Conservation (phyloP, 441 rosid species). For the Adansonia gregorii region DNA sequence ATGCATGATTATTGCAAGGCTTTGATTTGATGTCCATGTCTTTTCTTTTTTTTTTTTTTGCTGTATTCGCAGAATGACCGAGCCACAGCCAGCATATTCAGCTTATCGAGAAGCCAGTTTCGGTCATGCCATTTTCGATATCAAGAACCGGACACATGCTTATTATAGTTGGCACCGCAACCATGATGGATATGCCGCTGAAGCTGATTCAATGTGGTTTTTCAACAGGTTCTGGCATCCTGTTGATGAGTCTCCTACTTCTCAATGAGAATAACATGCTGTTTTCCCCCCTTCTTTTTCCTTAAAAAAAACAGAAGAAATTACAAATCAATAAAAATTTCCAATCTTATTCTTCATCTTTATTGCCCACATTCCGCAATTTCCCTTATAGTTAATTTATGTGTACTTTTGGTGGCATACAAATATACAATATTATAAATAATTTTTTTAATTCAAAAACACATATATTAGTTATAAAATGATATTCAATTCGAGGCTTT, state of each 20-base stretch:
- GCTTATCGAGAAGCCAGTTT: slow-evolving; percentile 83
- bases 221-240: slow-evolving; percentile 66
- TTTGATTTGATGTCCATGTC: neutral
- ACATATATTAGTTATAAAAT: too few relatives aligned
- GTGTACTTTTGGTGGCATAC: neutral
- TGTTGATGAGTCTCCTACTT: slow-evolving; percentile 45
- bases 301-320: neutral
- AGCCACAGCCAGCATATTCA: slow-evolving; percentile 84
- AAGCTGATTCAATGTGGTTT: slow-evolving; percentile 83
- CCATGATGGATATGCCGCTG: slow-evolving; percentile 70
- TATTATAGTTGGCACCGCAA: slow-evolving; percentile 80
- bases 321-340: neutral
- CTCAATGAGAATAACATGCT: neutral
- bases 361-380: neutral
- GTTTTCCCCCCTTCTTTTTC: neutral
- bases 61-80: slow-evolving; percentile 62
- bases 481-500: too few relatives aligned
- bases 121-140: slow-evolving; percentile 77
- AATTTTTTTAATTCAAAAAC: too few relatives aligned
- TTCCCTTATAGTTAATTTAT: neutral
- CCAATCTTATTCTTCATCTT: neutral
- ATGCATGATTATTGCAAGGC: neutral
- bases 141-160: slow-evolving; percentile 77
- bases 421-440: too few relatives aligned
- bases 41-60: slow-evolving; percentile 21